Evolutionary conservation across 1,139 yeast genomes (phyloP).

Genomic region (Candida mesenterica): DNA sequence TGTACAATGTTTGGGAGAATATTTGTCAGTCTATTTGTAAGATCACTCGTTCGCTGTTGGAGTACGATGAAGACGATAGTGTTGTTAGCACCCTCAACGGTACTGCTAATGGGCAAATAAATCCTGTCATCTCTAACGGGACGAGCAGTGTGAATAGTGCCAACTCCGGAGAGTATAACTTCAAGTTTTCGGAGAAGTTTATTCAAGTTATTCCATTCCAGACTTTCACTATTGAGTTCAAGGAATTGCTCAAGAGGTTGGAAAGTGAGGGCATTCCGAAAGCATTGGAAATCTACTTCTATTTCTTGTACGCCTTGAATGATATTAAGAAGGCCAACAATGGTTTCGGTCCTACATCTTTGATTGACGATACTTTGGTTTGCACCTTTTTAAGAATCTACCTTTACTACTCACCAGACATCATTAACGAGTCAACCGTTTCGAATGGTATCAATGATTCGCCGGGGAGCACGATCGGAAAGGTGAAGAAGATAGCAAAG

Average conservation of each 20-base stretch:
- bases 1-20: slow-evolving; percentile 66
- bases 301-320: slow-evolving; percentile 51
- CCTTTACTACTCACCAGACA: slow-evolving; percentile 16
- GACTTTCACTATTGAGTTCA: slow-evolving; percentile 44
- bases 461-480: slow-evolving; percentile 32
- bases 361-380: slow-evolving; percentile 72
- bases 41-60: slow-evolving; percentile 46
- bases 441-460: slow-evolving; percentile 19
- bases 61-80: slow-evolving; percentile 10
- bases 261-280: slow-evolving; percentile 31
- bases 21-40: slow-evolving; percentile 47
- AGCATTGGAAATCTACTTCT: slow-evolving; percentile 31
- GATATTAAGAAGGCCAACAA: slow-evolving; percentile 73
- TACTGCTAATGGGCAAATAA: not conserved
- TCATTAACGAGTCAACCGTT: slow-evolving; percentile 6
- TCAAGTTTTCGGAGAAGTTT: slow-evolving; percentile 55
- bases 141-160: not conserved
- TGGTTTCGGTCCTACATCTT: slow-evolving; percentile 80
- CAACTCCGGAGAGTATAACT: slow-evolving; percentile 31
- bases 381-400: slow-evolving; percentile 58
- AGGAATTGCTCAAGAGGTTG: slow-evolving; percentile 29
- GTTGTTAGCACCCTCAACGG: not conserved
- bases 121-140: not conserved
- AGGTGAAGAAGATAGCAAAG: slow-evolving; percentile 41
- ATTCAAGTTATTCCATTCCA: slow-evolving; percentile 47